Percentiles rank a stretch among this genome's conserved stretches.
phyloP scores from a whole-genome alignment of 2,329 filamentous ascomycete species.

The Fusarium bulbicola region DNA sequence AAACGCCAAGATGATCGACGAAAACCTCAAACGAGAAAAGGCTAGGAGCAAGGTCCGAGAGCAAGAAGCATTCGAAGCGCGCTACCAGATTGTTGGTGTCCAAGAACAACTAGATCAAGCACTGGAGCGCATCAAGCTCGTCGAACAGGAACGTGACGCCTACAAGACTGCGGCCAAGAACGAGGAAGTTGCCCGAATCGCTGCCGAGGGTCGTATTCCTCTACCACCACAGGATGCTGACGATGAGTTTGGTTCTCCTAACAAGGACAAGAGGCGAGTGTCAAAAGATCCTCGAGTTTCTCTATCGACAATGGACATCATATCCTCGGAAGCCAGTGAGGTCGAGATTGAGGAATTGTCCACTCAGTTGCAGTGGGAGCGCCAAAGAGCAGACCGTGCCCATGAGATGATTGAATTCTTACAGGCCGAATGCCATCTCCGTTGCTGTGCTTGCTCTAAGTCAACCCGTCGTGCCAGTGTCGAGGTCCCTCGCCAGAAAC shows the following conservation, averaged over 20 bases:
- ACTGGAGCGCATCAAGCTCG: slow-evolving; percentile 68
- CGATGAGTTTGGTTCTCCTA: slow-evolving; percentile 71
- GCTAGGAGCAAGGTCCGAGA: slow-evolving; percentile 69
- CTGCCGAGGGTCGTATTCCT: slow-evolving; percentile 75
- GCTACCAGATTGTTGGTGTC: slow-evolving; percentile 70
- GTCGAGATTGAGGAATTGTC: slow-evolving; percentile 67
- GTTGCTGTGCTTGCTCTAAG: slow-evolving; percentile 70
- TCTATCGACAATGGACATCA: slow-evolving; percentile 59
- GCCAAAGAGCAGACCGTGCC: slow-evolving; percentile 72
- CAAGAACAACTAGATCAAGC: slow-evolving; percentile 74
- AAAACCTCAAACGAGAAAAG: slow-evolving; percentile 70
- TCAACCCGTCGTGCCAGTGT: slow-evolving; percentile 29
- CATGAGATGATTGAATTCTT: slow-evolving; percentile 80
- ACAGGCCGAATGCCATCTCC: slow-evolving; percentile 76
- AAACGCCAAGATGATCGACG: slow-evolving; percentile 64
- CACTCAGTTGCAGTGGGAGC: slow-evolving; percentile 64
- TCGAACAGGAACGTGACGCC: slow-evolving; percentile 79
- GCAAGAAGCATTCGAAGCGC: slow-evolving; percentile 74
- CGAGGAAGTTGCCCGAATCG: slow-evolving; percentile 77
- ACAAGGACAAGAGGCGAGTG: slow-evolving; percentile 59
- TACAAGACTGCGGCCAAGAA: slow-evolving; percentile 77
- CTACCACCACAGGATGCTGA: slow-evolving; percentile 66
- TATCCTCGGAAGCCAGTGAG: slow-evolving; percentile 64
- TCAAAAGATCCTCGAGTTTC: slow-evolving; percentile 55
- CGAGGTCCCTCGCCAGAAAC: slow-evolving; percentile 33